These are phyloP conservation scores for Ophiostoma pallidulum DNA, from an alignment of 2,329 filamentous ascomycete species.

Conservation along the genomic window DNA sequence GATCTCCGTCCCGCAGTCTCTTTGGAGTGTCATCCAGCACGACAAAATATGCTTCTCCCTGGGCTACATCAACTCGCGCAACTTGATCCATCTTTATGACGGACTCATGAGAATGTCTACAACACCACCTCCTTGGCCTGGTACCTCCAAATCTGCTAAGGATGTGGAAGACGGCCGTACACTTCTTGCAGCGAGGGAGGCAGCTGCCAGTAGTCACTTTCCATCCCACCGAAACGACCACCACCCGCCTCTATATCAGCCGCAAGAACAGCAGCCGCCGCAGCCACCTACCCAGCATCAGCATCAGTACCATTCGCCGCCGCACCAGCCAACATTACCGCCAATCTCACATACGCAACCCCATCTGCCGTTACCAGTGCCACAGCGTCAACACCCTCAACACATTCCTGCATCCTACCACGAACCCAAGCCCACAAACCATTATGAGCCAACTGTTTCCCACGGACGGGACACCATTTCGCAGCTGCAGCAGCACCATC, in stretches of 20 bases:
- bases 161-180: slow-evolving; percentile 50
- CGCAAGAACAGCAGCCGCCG: background rate
- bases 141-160: slow-evolving; percentile 32
- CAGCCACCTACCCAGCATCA: slow-evolving; percentile 4
- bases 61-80: slow-evolving; percentile 57
- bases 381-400: background rate
- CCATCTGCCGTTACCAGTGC: background rate
- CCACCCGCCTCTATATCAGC: slow-evolving; percentile 5
- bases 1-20: slow-evolving; percentile 54
- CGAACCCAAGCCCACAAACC: background rate
- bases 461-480: slow-evolving; percentile 7
- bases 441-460: slow-evolving; percentile 4
- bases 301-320: slow-evolving; percentile 4
- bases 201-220: slow-evolving; percentile 23
- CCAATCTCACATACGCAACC: slow-evolving; percentile 9
- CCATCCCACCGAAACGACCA: slow-evolving; percentile 2
- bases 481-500: slow-evolving; percentile 9
- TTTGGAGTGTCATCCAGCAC: slow-evolving; percentile 56
- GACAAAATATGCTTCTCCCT: slow-evolving; percentile 59
- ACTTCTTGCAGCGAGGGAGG: slow-evolving; percentile 43
- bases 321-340: slow-evolving; percentile 4
- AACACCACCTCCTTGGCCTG: slow-evolving; percentile 15
- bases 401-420: slow-evolving; percentile 6
- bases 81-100: slow-evolving; percentile 56
- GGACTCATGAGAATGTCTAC: slow-evolving; percentile 42